Conservation (phyloP, 2,329 filamentous ascomycete species). For the Colletotrichum camelliae region DNA sequence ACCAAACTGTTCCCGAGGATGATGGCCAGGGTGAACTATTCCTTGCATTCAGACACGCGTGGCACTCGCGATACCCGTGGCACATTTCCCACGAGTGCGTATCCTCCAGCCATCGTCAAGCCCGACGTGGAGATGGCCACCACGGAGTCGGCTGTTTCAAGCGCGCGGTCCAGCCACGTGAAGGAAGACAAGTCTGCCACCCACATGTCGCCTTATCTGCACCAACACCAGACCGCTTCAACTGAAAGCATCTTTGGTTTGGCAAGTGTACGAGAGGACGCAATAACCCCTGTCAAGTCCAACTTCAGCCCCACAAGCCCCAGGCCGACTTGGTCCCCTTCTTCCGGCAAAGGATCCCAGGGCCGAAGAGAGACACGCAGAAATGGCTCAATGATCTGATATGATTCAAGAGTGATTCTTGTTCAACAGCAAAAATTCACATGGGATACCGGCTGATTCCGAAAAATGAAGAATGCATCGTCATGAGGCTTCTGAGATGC, state of each 20-base stretch:
- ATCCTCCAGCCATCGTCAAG: background rate
- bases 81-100: background rate
- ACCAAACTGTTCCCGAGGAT: constrained; percentile 5
- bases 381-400: background rate
- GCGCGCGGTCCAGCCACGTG: background rate
- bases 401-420: background rate
- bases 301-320: background rate
- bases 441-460: background rate
- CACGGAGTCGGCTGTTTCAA: background rate
- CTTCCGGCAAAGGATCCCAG: background rate
- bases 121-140: background rate
- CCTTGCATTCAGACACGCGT: background rate
- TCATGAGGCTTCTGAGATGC: background rate
- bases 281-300: background rate
- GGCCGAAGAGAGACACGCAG: background rate
- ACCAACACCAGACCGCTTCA: background rate
- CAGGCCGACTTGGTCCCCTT: background rate
- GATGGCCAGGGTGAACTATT: constrained; percentile 15
- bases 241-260: constrained; percentile 7
- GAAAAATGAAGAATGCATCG: background rate
- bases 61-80: background rate
- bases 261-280: constrained; percentile 6
- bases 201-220: background rate
- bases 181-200: background rate
- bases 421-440: background rate